These are phyloP conservation scores for Trametes punicea DNA, from an alignment of 768 basidiomycete species.

Conservation along the genomic window DNA sequence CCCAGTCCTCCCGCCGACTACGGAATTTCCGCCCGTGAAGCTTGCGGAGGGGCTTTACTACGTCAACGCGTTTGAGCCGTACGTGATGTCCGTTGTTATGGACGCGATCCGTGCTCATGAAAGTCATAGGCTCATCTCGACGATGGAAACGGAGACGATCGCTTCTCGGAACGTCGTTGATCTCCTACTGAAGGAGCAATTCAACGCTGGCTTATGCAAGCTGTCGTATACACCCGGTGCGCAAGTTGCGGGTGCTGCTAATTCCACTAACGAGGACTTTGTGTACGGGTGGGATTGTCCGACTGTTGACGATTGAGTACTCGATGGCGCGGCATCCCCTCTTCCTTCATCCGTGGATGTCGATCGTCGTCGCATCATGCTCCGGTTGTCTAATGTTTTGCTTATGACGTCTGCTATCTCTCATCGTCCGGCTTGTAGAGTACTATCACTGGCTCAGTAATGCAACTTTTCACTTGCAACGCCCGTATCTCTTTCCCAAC, in stretches of 20 bases:
- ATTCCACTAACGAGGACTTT: constrained; percentile 18
- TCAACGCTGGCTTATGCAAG: constrained; percentile 60
- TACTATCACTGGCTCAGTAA: too few species aligned
- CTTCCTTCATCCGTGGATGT: too few species aligned
- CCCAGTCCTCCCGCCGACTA: constrained; percentile 65
- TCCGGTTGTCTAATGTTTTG: too few species aligned
- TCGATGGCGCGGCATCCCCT: too few species aligned
- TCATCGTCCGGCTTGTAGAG: too few species aligned
- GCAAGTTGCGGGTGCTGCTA: constrained; percentile 7
- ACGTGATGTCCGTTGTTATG: constrained; percentile 31
- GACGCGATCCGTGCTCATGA: constrained; percentile 4
- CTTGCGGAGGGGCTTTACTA: constrained; percentile 83
- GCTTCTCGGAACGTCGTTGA: constrained; percentile 82
- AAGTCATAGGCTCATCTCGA: constrained; percentile 67
- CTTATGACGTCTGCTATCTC: too few species aligned
- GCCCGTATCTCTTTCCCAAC: too few species aligned
- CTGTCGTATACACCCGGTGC: constrained; percentile 23
- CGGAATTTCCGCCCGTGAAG: constrained; percentile 71
- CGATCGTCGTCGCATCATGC: too few species aligned
- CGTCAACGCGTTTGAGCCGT: constrained; percentile 90
- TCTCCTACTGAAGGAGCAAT: constrained; percentile 70
- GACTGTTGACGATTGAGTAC: not conserved
- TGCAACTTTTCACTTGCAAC: too few species aligned
- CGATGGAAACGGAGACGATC: constrained; percentile 93
- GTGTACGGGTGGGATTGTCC: constrained; percentile 25